phyloP scores from a whole-genome alignment of 805 yeast species.

The Wickerhamia fluorescens region DNA sequence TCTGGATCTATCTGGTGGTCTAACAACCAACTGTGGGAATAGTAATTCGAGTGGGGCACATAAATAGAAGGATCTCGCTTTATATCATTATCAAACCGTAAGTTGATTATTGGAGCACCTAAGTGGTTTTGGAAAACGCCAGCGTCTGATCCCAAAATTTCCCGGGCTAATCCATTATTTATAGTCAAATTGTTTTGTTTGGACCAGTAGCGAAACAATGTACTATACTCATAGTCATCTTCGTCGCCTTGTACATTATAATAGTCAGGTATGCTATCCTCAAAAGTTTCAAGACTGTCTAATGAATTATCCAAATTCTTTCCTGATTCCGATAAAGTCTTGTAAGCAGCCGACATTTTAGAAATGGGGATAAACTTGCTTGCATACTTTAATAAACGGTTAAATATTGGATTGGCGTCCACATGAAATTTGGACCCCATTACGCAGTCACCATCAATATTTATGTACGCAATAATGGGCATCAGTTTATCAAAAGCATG shows the following conservation, averaged over 20 bases:
- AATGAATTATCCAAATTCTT: conserved; percentile 1
- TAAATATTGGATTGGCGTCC: conserved; percentile 29
- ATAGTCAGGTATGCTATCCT: conserved; percentile 8
- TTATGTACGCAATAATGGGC: conserved; percentile 29
- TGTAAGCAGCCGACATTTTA: conserved; percentile 12
- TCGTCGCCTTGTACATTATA: conserved; percentile 12
- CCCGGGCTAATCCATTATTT: conserved; percentile 24
- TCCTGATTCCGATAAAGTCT: conserved; percentile 11
- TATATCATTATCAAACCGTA: conserved; percentile 26
- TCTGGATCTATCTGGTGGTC: conserved; percentile 19
- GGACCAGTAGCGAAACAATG: conserved; percentile 30
- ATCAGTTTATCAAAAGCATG: conserved; percentile 12
- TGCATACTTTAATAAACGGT: conserved; percentile 20
- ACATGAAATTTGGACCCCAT: conserved; percentile 30
- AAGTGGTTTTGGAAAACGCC: conserved; percentile 25
- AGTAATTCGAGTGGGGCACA: conserved; percentile 29
- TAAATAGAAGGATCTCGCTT: conserved; percentile 20
- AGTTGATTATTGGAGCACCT: conserved; percentile 24
- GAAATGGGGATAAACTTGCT: conserved; percentile 29
- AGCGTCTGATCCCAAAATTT: conserved; percentile 17
- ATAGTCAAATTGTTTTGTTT: conserved; percentile 25
- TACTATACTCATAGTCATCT: conserved; percentile 12
- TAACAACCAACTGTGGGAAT: conserved; percentile 25
- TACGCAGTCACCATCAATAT: conserved; percentile 33
- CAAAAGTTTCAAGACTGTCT: conserved; percentile 1